phyloP scores from a whole-genome alignment of 495 filamentous ascomycete species.

The Viridothelium virens region DNA sequence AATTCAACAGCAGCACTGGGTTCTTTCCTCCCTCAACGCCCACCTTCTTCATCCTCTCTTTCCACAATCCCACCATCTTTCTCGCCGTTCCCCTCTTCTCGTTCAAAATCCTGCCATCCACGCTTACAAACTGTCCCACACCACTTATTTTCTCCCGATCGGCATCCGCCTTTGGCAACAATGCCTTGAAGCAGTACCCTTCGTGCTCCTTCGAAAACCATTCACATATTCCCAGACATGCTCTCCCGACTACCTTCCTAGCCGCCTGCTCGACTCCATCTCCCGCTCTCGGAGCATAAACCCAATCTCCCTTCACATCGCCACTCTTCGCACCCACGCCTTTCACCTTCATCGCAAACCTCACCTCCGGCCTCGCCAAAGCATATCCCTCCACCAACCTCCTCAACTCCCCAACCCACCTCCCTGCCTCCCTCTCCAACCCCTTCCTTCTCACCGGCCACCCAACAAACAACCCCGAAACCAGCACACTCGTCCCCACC shows the following conservation, averaged over 20 bases:
- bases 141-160: constrained; percentile 49
- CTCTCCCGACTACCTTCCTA: constrained; percentile 60
- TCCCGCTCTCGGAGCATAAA: constrained; percentile 58
- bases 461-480: constrained; percentile 58
- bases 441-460: constrained; percentile 70
- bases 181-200: constrained; percentile 46
- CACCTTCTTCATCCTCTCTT: constrained; percentile 31
- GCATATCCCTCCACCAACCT: constrained; percentile 66
- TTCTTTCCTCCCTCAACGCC: constrained; percentile 37
- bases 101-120: constrained; percentile 73
- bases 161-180: constrained; percentile 49
- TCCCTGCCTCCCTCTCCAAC: constrained; percentile 52
- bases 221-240: constrained; percentile 50
- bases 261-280: constrained; percentile 55
- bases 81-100: constrained; percentile 55
- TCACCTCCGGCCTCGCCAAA: constrained; percentile 56
- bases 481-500: constrained; percentile 68
- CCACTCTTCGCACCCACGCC: constrained; percentile 53
- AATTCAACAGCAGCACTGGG: constrained; percentile 67
- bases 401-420: constrained; percentile 56
- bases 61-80: constrained; percentile 56
- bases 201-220: constrained; percentile 32
- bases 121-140: constrained; percentile 58
- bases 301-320: constrained; percentile 48
- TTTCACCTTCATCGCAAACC: constrained; percentile 60